Percentiles rank a stretch among this genome's conserved stretches.
phyloP scores from a whole-genome alignment of 495 filamentous ascomycete genomes.

The Cudoniella acicularis region DNA sequence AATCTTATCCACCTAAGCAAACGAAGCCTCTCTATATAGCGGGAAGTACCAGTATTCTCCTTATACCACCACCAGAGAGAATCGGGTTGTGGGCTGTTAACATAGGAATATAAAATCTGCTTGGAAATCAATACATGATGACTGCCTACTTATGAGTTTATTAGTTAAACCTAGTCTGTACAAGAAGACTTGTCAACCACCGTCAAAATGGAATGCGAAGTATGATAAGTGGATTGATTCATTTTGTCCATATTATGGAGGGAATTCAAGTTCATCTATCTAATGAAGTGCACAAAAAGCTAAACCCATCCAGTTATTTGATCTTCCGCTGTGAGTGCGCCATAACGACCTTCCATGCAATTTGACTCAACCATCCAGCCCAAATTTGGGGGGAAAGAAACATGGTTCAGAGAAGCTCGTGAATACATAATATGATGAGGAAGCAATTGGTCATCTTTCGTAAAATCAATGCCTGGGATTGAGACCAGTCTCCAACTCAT shows the following conservation, averaged over 20 bases:
- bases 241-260: background rate
- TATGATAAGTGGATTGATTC: background rate
- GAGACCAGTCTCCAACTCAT: constrained; percentile 3
- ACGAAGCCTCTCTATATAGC: no score
- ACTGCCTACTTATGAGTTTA: no score
- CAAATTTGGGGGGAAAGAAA: constrained; percentile 10
- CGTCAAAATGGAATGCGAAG: background rate
- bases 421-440: constrained; percentile 24
- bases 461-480: constrained; percentile 14
- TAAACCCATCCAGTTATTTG: constrained; percentile 9
- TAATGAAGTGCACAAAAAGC: constrained; percentile 11
- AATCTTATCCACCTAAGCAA: no score
- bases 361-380: constrained; percentile 22
- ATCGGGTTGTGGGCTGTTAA: no score
- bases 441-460: constrained; percentile 13
- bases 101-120: no score
- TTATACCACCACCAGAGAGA: no score
- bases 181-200: no score
- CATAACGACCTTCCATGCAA: constrained; percentile 33
- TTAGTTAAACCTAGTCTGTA: no score
- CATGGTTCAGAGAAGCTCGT: constrained; percentile 5
- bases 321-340: constrained; percentile 21
- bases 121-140: no score
- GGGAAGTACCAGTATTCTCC: no score
- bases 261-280: constrained; percentile 9